Evolutionary conservation across 371 early-diverging fungal genomes (phyloP), one percentile per base, ranked within the genome.

Genomic region (Lichtheimia ornata): DNA sequence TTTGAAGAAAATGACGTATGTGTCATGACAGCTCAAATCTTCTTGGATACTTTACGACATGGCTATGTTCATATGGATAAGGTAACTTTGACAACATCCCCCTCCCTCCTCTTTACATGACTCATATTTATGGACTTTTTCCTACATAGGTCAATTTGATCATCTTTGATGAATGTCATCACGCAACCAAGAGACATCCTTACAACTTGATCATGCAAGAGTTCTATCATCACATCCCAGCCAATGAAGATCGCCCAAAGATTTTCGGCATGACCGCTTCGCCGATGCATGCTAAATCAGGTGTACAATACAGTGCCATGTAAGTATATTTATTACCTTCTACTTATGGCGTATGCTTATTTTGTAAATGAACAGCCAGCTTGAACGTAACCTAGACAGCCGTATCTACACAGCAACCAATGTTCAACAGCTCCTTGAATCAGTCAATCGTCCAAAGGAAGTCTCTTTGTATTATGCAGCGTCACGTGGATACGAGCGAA

Each of bases 181-280:
- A 97, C 69, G 86, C 93, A 4, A 81, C 90, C 15, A 91, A 90
- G 63, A 74, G 81, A 30, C 94, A 95, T 61, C 89, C 92, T 0
- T 96, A 92, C 73, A 88, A 90, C 60, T 69, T 86, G 30, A 90
- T 97, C 42, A 94, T 96, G 93, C 76, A 83, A 18, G 86, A 92
- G 58, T 92, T 92, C 67, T 96, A 95, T 66, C 57, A 51, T 15
- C 79, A 84, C 50, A 62, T 66, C n/a, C 74, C 81, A 24, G 74
- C 77, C 0, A 56, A 58, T 0, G 68, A 70, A 1, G 67, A 80
- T 5, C 71, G 88, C 18, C 97, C 97, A 9, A 89, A 88, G 62
- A 81, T 97, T 0, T 93, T 97, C 71, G 95, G 95, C 6, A 92
- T 97, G 94, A 96, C 97, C 0, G 97, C 97, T 3, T 95, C 94